These are phyloP conservation scores for Erysimum pusillum DNA, from an alignment of 441 rosid genomes.

Conservation along the genomic window DNA sequence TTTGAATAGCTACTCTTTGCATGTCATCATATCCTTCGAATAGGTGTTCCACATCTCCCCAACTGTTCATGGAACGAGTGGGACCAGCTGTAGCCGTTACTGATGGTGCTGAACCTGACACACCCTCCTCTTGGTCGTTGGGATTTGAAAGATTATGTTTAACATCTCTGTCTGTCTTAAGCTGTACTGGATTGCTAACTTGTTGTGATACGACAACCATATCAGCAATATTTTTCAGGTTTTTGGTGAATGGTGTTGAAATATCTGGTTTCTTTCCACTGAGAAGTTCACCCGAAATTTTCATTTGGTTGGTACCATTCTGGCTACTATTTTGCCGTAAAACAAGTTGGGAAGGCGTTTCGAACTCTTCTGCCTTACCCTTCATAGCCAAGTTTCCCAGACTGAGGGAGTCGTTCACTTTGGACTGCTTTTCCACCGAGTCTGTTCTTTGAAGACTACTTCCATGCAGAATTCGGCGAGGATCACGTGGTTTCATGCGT, in stretches of 20 bases:
- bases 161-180: slow-evolving; percentile 50
- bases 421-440: slow-evolving; percentile 64
- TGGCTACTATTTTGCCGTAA: slow-evolving; percentile 38
- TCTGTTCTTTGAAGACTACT: slow-evolving; percentile 64
- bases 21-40: slow-evolving; percentile 90
- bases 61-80: slow-evolving; percentile 58
- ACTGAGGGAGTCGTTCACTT: slow-evolving; percentile 51
- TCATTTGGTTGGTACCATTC: slow-evolving; percentile 36
- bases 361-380: slow-evolving; percentile 55
- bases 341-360: slow-evolving; percentile 51
- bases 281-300: slow-evolving; percentile 25
- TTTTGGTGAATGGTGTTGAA: slow-evolving; percentile 71
- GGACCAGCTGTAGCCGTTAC: slow-evolving; percentile 55
- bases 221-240: slow-evolving; percentile 68
- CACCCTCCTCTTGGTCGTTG: slow-evolving; percentile 50
- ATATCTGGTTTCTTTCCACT: slow-evolving; percentile 60
- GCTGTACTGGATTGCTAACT: slow-evolving; percentile 53
- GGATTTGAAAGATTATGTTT: slow-evolving; percentile 50
- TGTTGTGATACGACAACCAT: slow-evolving; percentile 71
- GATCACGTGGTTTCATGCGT: slow-evolving; percentile 98
- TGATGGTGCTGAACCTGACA: slow-evolving; percentile 48
- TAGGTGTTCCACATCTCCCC: slow-evolving; percentile 95
- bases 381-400: slow-evolving; percentile 47
- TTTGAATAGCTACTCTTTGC: slow-evolving; percentile 94
- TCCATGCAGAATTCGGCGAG: slow-evolving; percentile 84